Evolutionary conservation across 257 asterid genomes (phyloP), one percentile per base, ranked within the genome.

Genomic region (Craterostigma plantagineum): DNA sequence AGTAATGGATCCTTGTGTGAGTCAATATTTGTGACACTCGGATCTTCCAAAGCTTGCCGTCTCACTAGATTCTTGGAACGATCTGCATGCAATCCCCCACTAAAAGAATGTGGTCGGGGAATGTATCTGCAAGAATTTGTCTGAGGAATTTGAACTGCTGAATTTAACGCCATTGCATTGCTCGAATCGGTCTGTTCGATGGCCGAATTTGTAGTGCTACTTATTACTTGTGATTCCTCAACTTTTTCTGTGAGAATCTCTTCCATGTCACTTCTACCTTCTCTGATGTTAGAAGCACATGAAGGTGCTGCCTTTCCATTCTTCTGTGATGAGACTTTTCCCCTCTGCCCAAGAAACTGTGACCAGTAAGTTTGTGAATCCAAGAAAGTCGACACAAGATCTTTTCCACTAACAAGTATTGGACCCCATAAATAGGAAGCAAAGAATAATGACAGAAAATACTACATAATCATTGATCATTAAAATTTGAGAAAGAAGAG

Each of bases 1-100:
- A 87, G 73, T 64, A 42, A 81, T 18, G 92, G 95, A 62, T 87
- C 92, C 67, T 65, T 66, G 68, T 72, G 68, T 54, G 76, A 62
- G 65, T 87, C 98, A 36, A 87, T 87, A 52, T 87, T 70, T 35
- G 52, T 53, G 42, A 82, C 57, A 38, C 76, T 63, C 48, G 57
- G 49, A 41, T 62, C 69, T 43, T 61, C 69, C 62, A 73, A 62
- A 45, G 47, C 60, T 39, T 72, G 71, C 37, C 53, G 47, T 48
- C 63, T 66, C 53, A 37, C 42, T 53, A 37, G 50, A 49, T 52
- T 45, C 18, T 56, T 54, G 33, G 14, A 48, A 56, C 57, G 54
- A 58, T 64, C 93, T 76, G 79, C 79, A 67, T 15, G 52, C 68
- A 46, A 45, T 77, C 75, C 80, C 58, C 55, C 62, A 38, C 4